These are phyloP conservation scores for Alternaria viburni DNA, from an alignment of 2,329 filamentous ascomycete species.

Conservation along the genomic window DNA sequence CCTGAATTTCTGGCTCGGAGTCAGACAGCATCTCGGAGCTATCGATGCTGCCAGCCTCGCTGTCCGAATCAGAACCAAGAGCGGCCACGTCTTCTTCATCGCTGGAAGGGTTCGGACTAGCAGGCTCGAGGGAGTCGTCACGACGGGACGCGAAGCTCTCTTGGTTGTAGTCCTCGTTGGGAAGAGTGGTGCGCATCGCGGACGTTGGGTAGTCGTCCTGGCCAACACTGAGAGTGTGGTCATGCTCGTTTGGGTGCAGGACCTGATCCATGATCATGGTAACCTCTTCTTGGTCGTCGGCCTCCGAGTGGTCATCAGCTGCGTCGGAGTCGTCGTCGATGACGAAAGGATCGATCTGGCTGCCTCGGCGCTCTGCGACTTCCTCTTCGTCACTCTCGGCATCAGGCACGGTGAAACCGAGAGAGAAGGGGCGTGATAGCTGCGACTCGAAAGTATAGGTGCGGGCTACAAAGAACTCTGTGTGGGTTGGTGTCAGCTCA, in stretches of 20 bases:
- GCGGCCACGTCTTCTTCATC: constrained; percentile 8
- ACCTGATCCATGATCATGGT: constrained; percentile 17
- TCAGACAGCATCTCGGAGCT: constrained; percentile 10
- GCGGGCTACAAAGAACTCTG: constrained; percentile 42
- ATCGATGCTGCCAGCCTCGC: constrained; percentile 13
- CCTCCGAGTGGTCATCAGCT: constrained; percentile 7
- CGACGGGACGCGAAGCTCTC: not conserved
- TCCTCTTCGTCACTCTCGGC: constrained; percentile 40
- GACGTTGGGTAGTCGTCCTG: constrained; percentile 6
- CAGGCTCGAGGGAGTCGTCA: not conserved
- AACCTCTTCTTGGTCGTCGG: constrained; percentile 9
- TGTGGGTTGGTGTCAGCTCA: constrained; percentile 12
- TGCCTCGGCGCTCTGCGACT: constrained; percentile 23
- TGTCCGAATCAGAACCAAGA: constrained; percentile 12
- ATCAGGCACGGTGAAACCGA: constrained; percentile 43
- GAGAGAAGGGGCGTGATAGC: constrained; percentile 21
- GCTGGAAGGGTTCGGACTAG: not conserved
- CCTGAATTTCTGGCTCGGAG: constrained; percentile 8
- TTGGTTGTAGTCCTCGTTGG: constrained; percentile 4
- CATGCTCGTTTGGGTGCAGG: constrained; percentile 3
- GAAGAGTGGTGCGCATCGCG: not conserved
- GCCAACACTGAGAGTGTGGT: not conserved
- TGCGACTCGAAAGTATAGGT: constrained; percentile 39
- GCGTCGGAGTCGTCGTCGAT: constrained; percentile 40
- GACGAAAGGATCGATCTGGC: constrained; percentile 36